These are phyloP conservation scores for Closterium sp. DNA, from an alignment of 139 green algal genomes.

Conservation along the genomic window DNA sequence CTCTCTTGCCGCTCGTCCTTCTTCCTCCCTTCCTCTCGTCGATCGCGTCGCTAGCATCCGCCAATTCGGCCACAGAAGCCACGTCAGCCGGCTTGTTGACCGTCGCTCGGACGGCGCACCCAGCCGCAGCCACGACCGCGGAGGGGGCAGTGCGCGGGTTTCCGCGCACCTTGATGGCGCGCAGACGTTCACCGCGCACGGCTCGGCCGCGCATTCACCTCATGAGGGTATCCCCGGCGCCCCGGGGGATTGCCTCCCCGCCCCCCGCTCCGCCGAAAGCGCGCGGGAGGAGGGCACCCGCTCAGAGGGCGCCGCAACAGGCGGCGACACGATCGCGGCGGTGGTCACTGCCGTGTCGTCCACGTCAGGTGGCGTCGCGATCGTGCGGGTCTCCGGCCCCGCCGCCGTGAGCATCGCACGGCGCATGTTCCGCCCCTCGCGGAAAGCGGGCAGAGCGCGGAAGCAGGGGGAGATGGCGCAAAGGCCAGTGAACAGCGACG, in stretches of 20 bases:
- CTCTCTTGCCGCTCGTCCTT: neutral
- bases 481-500: conserved; percentile 81
- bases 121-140: neutral
- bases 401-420: conserved; percentile 62
- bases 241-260: neutral
- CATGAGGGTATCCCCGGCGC: neutral
- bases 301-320: neutral
- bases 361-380: conserved; percentile 74
- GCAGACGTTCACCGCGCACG: neutral
- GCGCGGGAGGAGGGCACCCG: neutral
- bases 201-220: neutral
- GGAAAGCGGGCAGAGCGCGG: conserved; percentile 35
- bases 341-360: conserved; percentile 49
- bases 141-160: neutral
- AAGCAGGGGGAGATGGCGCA: conserved; percentile 66
- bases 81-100: neutral
- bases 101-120: neutral
- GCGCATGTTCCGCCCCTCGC: conserved; percentile 62
- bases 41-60: neutral
- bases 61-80: neutral
- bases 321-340: conserved; percentile 54
- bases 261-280: neutral
- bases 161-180: neutral
- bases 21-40: neutral
- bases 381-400: conserved; percentile 80